These are phyloP conservation scores for Abortiporus biennis DNA, from an alignment of 1,284 basidiomycete genomes.

Conservation along the genomic window DNA sequence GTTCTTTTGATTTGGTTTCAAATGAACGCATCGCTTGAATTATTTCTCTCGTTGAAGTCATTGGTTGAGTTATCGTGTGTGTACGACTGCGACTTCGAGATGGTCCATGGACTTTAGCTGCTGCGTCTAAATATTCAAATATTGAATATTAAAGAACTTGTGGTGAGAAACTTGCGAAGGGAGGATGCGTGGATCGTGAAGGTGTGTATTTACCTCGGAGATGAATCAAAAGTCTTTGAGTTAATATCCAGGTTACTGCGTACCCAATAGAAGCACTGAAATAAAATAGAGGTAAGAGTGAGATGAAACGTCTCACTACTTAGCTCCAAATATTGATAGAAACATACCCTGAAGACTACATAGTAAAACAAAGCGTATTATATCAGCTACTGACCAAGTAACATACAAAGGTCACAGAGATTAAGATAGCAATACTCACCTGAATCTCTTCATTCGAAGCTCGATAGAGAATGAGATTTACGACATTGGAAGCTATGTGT, in stretches of 20 bases:
- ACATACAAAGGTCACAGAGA: not conserved
- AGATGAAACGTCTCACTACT: not conserved
- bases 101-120: slow-evolving; percentile 4
- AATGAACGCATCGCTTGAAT: slow-evolving; percentile 8
- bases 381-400: no score
- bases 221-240: slow-evolving; percentile 29
- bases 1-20: not conserved
- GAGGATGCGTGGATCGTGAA: no score
- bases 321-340: slow-evolving; percentile 1
- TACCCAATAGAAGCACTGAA: slow-evolving; percentile 27
- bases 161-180: not conserved
- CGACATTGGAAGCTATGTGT: slow-evolving; percentile 22
- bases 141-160: no score
- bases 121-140: slow-evolving; percentile 7
- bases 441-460: slow-evolving; percentile 17
- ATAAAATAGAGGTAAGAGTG: not conserved
- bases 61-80: not conserved
- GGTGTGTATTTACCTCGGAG: slow-evolving; percentile 29
- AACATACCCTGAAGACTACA: slow-evolving; percentile 12
- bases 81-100: no score
- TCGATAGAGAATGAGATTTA: slow-evolving; percentile 27
- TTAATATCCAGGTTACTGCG: slow-evolving; percentile 31
- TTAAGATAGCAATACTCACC: slow-evolving; percentile 16
- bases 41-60: slow-evolving; percentile 6
- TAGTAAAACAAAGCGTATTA: not conserved